These are phyloP conservation scores for Puccinia hordei DNA, from an alignment of 1,284 basidiomycete genomes.

Conservation along the genomic window DNA sequence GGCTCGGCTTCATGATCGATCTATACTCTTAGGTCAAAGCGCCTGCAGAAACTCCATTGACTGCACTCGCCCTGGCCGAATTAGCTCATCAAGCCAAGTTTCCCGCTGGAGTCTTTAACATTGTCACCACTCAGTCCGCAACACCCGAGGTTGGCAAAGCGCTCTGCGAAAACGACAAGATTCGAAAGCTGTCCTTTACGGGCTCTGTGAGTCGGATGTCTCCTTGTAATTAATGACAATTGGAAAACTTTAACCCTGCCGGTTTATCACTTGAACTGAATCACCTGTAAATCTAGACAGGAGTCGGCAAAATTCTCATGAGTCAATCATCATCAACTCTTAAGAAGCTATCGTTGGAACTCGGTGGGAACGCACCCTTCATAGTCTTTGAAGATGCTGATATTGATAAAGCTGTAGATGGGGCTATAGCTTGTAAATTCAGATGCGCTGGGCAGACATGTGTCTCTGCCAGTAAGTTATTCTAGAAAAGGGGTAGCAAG, in stretches of 20 bases:
- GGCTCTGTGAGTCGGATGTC: constrained; percentile 58
- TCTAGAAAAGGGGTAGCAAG: constrained; percentile 57
- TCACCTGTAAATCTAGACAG: constrained; percentile 65
- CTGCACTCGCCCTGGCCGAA: constrained; percentile 82
- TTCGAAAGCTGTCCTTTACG: constrained; percentile 92
- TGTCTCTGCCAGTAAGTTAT: constrained; percentile 60
- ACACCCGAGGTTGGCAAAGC: constrained; percentile 75
- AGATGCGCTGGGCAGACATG: constrained; percentile 88
- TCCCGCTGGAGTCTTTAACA: constrained; percentile 91
- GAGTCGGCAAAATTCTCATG: constrained; percentile 87
- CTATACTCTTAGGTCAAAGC: constrained; percentile 88
- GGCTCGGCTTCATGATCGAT: too few relatives aligned
- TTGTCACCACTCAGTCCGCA: constrained; percentile 82
- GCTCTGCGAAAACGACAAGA: constrained; percentile 62
- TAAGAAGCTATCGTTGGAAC: constrained; percentile 79
- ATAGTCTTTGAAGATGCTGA: constrained; percentile 97
- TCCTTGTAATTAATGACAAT: neutral
- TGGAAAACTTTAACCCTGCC: neutral
- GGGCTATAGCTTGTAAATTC: constrained; percentile 86
- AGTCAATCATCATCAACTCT: constrained; percentile 78
- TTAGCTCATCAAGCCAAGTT: constrained; percentile 83
- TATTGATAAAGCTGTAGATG: constrained; percentile 88
- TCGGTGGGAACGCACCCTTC: constrained; percentile 82
- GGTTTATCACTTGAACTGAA: constrained; percentile 27
- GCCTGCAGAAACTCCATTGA: constrained; percentile 92